Evolutionary conservation across 345 rosid genomes (phyloP).

Genomic region (Microcos paniculata): DNA sequence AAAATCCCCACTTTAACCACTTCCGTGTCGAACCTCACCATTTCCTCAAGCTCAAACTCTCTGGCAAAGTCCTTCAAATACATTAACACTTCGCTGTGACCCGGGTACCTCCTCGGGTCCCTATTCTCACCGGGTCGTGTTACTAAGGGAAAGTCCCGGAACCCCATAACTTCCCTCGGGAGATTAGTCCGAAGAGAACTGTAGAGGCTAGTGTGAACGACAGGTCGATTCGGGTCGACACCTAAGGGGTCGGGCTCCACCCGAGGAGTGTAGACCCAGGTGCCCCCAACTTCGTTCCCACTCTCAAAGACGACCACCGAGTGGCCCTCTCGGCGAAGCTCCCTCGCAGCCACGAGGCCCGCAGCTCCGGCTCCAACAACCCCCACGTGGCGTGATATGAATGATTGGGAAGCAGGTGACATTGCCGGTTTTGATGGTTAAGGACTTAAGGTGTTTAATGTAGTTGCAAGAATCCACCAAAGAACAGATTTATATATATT

Average conservation of each 20-base stretch:
- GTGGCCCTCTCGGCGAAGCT: slow-evolving; percentile 81
- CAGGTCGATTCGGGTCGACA: slow-evolving; percentile 46
- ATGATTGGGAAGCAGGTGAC: slow-evolving; percentile 31
- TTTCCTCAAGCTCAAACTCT: slow-evolving; percentile 56
- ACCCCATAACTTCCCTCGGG: slow-evolving; percentile 84
- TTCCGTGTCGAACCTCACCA: slow-evolving; percentile 59
- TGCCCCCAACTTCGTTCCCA: slow-evolving; percentile 61
- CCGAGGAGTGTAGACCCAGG: slow-evolving; percentile 61
- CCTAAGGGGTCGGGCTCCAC: slow-evolving; percentile 66
- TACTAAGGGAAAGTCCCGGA: slow-evolving; percentile 61
- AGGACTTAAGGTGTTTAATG: too few relatives aligned
- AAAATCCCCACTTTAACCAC: slow-evolving; percentile 40
- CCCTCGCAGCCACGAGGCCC: slow-evolving; percentile 58
- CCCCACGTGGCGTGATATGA: slow-evolving; percentile 55
- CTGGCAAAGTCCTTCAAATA: slow-evolving; percentile 56
- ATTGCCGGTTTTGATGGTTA: background rate
- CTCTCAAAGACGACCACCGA: slow-evolving; percentile 70
- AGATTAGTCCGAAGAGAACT: slow-evolving; percentile 78
- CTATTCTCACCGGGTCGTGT: slow-evolving; percentile 22
- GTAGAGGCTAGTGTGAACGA: slow-evolving; percentile 71
- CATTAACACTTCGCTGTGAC: slow-evolving; percentile 58
- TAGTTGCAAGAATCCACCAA: too few relatives aligned
- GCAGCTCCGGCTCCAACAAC: slow-evolving; percentile 84
- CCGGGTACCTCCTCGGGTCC: slow-evolving; percentile 72
- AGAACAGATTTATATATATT: too few relatives aligned